Conservation (phyloP, 139 green algal genomes). For the Pleodorina starrii region DNA sequence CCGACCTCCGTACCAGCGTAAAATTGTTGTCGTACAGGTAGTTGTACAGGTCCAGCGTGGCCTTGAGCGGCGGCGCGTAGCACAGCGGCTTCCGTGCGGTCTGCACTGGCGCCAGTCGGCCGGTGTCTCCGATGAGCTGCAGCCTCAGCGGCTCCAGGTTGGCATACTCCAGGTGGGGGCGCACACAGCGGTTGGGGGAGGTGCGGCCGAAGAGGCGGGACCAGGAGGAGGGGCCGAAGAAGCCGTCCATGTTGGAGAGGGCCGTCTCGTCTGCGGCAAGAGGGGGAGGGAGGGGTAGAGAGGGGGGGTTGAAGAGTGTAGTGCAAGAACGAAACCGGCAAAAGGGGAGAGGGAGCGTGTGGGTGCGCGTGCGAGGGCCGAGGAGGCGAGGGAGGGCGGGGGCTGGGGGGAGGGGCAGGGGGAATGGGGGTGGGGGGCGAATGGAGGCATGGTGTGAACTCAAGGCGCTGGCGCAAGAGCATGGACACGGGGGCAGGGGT, state of each 20-base stretch:
- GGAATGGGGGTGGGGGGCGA: too few species aligned
- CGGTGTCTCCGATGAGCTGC: not conserved
- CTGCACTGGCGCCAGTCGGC: not conserved
- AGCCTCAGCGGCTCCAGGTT: not conserved
- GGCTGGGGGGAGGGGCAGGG: not conserved
- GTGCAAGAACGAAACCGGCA: too few species aligned
- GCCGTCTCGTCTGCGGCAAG: slow-evolving; percentile 58
- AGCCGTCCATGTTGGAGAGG: slow-evolving; percentile 53
- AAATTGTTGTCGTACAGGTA: slow-evolving; percentile 36
- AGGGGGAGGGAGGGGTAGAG: too few species aligned
- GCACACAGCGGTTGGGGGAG: not conserved
- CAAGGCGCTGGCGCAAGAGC: too few species aligned
- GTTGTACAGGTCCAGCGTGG: slow-evolving; percentile 39
- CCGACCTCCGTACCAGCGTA: not conserved
- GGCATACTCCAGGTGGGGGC: slow-evolving; percentile 17
- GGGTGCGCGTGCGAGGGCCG: not conserved
- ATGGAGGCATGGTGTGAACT: too few species aligned
- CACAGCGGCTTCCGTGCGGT: not conserved
- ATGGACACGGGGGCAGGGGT: too few species aligned
- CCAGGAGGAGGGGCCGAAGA: slow-evolving; percentile 17
- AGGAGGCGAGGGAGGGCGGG: not conserved
- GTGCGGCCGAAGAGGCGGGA: not conserved
- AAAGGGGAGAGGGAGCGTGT: not conserved
- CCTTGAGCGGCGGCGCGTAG: slow-evolving; percentile 1
- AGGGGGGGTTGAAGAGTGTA: too few species aligned